Evolutionary conservation across 345 rosid species (phyloP), one percentile per base, ranked within the genome.

Genomic region (Mangifera indica): DNA sequence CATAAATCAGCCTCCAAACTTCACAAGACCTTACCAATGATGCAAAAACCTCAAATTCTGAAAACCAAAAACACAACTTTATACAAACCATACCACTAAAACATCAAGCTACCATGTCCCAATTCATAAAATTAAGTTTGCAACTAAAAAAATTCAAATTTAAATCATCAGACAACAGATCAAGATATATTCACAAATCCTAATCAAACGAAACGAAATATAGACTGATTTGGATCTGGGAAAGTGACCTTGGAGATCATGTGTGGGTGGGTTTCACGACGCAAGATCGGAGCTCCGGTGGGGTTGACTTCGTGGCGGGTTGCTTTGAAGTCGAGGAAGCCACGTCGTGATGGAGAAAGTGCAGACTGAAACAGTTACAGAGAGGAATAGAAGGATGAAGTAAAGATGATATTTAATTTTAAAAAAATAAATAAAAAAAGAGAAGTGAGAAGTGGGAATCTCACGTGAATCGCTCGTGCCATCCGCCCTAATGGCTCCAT

Each of bases 401-500:
- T 26, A 32, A 0, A n/a, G n/a, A n/a, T n/a, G n/a, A n/a, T n/a
- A n/a, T n/a, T n/a, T n/a, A n/a, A n/a, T n/a, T n/a, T n/a, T n/a
- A n/a, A 12, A 15, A 0, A 25, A 20, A 34, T 32, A 4, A 29
- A 13, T n/a, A 52, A 20, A 29, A 40, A 2, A 0, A 1, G 4
- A 20, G 42, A 10, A 37, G 1, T n/a, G 42, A 8, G 42, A 37
- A 37, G 42, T 37, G 42, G 42, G 42, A 37, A 29, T 53, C 20
- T 54, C 63, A 69, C 63, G 72, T 68, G 72, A 26, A 2, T 29
- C 61, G 37, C 61, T 7, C 62, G 72, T 40, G 72, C 53, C 42
- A 13, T 37, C 53, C 40, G 72, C 62, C 7, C 37, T 42, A 29
- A 29, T 1, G 32, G 32, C 32, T 29, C 32, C 3, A 3, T 29